A percentile compares a stretch with the other conserved stretches of the same genome.
phyloP scores from a whole-genome alignment of 2,329 filamentous ascomycete genomes.

The Colletotrichum karsti region DNA sequence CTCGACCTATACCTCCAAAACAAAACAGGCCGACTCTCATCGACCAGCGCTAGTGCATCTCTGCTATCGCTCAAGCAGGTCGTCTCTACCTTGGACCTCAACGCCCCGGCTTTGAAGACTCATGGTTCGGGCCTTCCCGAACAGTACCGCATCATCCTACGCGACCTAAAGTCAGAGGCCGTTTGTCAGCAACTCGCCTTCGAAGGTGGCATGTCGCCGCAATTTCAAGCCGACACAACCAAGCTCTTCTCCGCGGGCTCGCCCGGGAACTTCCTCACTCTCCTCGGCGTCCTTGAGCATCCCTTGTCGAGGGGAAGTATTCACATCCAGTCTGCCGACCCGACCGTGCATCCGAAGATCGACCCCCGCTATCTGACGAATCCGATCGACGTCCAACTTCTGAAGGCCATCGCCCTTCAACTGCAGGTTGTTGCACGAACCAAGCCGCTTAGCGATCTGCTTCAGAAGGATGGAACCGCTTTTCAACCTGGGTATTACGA shows the following conservation, averaged over 20 bases:
- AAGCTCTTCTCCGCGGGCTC: conserved; percentile 15
- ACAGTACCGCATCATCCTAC: conserved; percentile 14
- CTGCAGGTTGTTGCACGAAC: conserved; percentile 12
- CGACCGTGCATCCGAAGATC: neutral
- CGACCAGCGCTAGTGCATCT: conserved; percentile 17
- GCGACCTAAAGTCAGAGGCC: conserved; percentile 1
- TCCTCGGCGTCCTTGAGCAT: conserved; percentile 24
- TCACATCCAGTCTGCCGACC: conserved; percentile 18
- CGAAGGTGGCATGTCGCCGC: conserved; percentile 23
- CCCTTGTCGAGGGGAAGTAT: conserved; percentile 20
- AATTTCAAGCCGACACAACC: conserved; percentile 20
- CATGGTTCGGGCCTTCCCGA: neutral
- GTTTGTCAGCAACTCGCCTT: conserved; percentile 16
- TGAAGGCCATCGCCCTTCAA: conserved; percentile 12
- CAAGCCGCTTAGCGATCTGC: conserved; percentile 13
- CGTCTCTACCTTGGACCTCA: neutral
- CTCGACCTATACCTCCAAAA: conserved; percentile 19
- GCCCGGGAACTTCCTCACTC: conserved; percentile 12
- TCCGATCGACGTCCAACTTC: conserved; percentile 12
- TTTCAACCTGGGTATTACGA: conserved; percentile 19
- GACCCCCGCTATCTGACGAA: conserved; percentile 25
- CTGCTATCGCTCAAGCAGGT: conserved; percentile 20
- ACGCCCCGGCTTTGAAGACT: neutral
- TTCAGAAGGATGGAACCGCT: conserved; percentile 3
- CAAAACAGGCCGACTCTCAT: conserved; percentile 19